phyloP scores from a whole-genome alignment of 768 basidiomycete genomes.

The Lactarius vividus region DNA sequence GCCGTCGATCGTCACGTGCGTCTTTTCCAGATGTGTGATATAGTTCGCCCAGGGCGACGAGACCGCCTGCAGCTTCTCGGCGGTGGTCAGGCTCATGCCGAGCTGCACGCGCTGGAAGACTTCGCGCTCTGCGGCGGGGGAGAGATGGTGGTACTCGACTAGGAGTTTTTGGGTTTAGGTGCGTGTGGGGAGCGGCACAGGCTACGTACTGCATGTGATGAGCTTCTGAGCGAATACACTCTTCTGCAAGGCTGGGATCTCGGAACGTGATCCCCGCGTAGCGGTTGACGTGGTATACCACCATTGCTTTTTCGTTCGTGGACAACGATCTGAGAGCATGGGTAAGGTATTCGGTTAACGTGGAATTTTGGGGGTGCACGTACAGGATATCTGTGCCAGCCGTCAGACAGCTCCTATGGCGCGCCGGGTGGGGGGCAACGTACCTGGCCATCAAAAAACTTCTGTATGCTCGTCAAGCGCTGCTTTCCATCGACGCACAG shows the following conservation, averaged over 20 bases:
- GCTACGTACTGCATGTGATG: constrained; percentile 57
- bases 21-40: constrained; percentile 56
- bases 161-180: background rate
- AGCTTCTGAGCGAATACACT: constrained; percentile 49
- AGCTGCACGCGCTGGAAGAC: constrained; percentile 82
- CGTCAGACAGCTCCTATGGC: background rate
- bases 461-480: constrained; percentile 67
- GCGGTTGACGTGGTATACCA: constrained; percentile 58
- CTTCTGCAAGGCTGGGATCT: constrained; percentile 54
- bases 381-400: constrained; percentile 50
- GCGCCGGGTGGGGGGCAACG: background rate
- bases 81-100: constrained; percentile 68
- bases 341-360: background rate
- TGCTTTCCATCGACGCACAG: constrained; percentile 82
- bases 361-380: constrained; percentile 30
- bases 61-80: constrained; percentile 80
- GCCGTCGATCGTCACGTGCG: constrained; percentile 54
- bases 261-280: constrained; percentile 42
- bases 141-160: constrained; percentile 69
- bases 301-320: constrained; percentile 54
- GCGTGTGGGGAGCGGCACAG: background rate
- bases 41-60: constrained; percentile 67
- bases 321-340: constrained; percentile 49
- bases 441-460: constrained; percentile 73
- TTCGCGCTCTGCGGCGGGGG: constrained; percentile 62